Conservation (phyloP, 345 rosid species). For the Syzygium aromaticum region DNA sequence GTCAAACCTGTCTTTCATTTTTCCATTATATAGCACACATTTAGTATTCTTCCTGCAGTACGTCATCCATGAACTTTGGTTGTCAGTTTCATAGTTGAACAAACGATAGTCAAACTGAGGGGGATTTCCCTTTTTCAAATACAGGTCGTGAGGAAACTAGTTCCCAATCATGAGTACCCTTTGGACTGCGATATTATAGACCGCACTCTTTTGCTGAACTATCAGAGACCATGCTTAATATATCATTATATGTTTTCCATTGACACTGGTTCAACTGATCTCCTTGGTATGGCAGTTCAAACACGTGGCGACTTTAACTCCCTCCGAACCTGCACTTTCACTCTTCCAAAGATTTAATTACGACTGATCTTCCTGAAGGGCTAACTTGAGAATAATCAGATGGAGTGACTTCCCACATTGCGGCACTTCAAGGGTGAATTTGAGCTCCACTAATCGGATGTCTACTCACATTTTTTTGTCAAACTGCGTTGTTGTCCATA, state of each 20-base stretch:
- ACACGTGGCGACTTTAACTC: conserved; percentile 52
- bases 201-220: not conserved
- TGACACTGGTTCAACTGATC: not conserved
- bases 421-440: not conserved
- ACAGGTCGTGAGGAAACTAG: no score
- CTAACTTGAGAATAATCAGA: conserved; percentile 1
- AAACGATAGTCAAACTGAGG: no score
- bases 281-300: conserved; percentile 51
- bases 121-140: no score
- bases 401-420: conserved; percentile 2
- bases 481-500: not conserved
- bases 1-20: no score
- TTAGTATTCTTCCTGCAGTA: no score
- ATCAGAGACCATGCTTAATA: not conserved
- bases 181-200: not conserved
- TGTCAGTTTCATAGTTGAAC: no score
- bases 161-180: not conserved
- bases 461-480: not conserved
- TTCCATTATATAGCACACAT: no score
- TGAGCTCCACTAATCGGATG: not conserved
- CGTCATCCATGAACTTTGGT: no score
- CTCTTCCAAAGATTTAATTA: conserved; percentile 47
- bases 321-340: conserved; percentile 42
- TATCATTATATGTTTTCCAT: not conserved
- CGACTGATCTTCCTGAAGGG: conserved; percentile 3